Evolutionary conservation across 1,139 yeast genomes (phyloP).

Genomic region (Nakaseomyces kungkrabaensis): DNA sequence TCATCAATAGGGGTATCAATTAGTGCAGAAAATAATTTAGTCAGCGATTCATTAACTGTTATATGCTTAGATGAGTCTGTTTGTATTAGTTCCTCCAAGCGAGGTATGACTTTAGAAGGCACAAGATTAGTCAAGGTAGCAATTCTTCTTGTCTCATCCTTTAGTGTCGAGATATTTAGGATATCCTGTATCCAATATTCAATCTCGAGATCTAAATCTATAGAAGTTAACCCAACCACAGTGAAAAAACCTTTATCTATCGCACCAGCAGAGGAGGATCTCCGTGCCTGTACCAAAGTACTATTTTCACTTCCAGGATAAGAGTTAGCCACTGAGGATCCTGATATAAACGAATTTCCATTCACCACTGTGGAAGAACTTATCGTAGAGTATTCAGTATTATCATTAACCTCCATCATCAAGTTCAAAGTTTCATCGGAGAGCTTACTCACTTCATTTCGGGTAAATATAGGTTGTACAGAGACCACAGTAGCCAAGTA

Average conservation of each 20-base stretch:
- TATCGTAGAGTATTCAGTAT: constrained; percentile 60
- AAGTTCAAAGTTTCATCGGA: constrained; percentile 52
- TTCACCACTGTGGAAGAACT: constrained; percentile 18
- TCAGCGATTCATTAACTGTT: constrained; percentile 19
- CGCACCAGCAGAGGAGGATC: not conserved
- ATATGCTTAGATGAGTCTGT: constrained; percentile 12
- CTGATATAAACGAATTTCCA: not conserved
- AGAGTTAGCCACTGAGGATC: not conserved
- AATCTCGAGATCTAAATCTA: constrained; percentile 23
- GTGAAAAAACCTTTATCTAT: not conserved
- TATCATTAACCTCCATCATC: constrained; percentile 74
- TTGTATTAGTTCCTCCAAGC: constrained; percentile 11
- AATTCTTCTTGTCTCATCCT: constrained; percentile 23
- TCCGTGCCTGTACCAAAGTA: not conserved
- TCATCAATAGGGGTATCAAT: constrained; percentile 27
- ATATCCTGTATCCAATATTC: constrained; percentile 29
- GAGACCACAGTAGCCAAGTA: constrained; percentile 87
- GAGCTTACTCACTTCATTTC: constrained; percentile 74
- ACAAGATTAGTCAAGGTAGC: constrained; percentile 18
- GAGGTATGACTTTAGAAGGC: constrained; percentile 16
- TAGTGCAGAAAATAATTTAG: constrained; percentile 23
- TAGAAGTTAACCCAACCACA: not conserved
- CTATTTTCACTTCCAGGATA: not conserved
- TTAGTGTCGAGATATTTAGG: constrained; percentile 24
- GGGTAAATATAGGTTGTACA: constrained; percentile 92